Conservation (phyloP, 306 rosid species). For the Bauhinia variegata region DNA sequence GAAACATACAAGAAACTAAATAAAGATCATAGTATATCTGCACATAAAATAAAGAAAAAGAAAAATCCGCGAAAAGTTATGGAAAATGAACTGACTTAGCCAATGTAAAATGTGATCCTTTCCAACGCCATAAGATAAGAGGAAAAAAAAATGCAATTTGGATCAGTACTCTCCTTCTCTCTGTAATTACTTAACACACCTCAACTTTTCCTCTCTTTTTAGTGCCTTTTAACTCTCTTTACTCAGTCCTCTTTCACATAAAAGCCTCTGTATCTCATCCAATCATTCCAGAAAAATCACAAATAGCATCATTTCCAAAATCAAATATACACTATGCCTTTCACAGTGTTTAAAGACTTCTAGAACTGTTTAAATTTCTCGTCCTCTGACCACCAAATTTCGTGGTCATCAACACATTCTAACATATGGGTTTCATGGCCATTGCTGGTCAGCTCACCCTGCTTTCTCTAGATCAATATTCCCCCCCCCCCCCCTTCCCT, state of each 20-base stretch:
- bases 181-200: not conserved
- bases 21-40: slow-evolving; percentile 16
- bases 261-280: not conserved
- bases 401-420: not conserved
- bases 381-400: slow-evolving; percentile 5
- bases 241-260: too few species aligned
- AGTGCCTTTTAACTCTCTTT: not conserved
- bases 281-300: not conserved
- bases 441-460: too few species aligned
- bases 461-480: too few species aligned
- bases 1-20: slow-evolving; percentile 21
- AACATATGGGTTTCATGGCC: too few species aligned
- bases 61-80: too few species aligned
- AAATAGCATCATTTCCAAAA: not conserved
- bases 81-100: slow-evolving; percentile 7
- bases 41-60: too few species aligned
- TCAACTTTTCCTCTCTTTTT: not conserved
- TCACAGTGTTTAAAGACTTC: not conserved
- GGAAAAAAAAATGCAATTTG: not conserved
- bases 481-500: not conserved
- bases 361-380: slow-evolving; percentile 1
- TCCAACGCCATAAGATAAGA: slow-evolving; percentile 3
- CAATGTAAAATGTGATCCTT: slow-evolving; percentile 1
- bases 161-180: not conserved
- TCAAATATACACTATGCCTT: slow-evolving; percentile 19